Base-by-base conservation (phyloP, 169 alveolate genomes). In the Cryptosporidium baileyi region DNA sequence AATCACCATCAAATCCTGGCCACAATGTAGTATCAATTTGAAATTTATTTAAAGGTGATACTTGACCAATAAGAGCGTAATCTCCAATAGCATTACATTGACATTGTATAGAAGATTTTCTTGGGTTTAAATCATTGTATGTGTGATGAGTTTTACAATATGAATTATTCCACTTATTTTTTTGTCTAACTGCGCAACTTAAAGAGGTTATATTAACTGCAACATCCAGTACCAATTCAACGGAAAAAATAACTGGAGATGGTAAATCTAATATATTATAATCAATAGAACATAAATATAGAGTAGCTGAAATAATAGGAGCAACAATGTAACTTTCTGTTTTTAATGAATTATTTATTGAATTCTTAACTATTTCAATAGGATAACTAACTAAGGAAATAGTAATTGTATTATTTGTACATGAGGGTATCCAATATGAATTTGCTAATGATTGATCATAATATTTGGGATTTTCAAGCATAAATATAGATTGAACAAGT, bases 31-130 rank as follows among this genome's bases (percentile, higher is more conserved):
- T 57, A n/a, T 54, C 67, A 52, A 36, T 74, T 43, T 51, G 85
- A 17, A 51, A 74, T 36, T 74, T 74, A 26, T 74, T 38, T 74
- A 51, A 34, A 6, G 60, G 67, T 3, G 85, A n/a, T 28, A 74
- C 67, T 3, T 51, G 32, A 6, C 85, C 85, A 6, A 26, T 57
- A 36, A 74, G 67, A 54, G 74, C 85, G 54, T 28, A 74, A 9
- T 51, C 59, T 38, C 57, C 40, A 19, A 74, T 40, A 24, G 85
- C 85, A 32, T 6, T 54, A 19, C 85, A 74, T n/a, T 51, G 74
- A 26, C 85, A 74, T 43, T 74, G 85, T 9, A 74, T 74, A 57
- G 63, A 57, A 34, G 85, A 74, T 15, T 74, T 74, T 65, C 81
- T 65, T 3, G 81, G 34, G 32, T 65, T 65, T 19, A 51, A 65